Percentiles rank a stretch among this genome's conserved stretches.
These are phyloP conservation scores for Berberis thunbergii DNA, from an alignment of 164 flowering plant genomes.

Conservation along the genomic window DNA sequence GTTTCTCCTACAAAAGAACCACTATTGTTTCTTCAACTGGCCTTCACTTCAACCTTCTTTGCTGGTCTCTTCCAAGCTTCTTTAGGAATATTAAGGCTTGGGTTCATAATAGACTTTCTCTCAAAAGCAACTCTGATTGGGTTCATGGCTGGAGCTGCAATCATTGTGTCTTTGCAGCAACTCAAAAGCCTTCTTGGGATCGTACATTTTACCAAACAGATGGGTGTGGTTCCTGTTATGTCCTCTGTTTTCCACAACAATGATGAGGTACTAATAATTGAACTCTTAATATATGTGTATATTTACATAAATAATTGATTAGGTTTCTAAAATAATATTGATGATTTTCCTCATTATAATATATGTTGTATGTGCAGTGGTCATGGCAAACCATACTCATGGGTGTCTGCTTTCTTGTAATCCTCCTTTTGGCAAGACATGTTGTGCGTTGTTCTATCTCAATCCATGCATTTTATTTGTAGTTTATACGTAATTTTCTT, in stretches of 20 bases:
- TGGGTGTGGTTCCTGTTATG: conserved; percentile 76
- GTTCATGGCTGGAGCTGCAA: conserved; percentile 98
- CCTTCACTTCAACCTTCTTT: conserved; percentile 79
- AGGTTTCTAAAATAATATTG: too few species aligned
- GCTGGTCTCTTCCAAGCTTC: conserved; percentile 92
- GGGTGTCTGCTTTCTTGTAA: conserved; percentile 66
- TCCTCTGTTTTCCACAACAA: conserved; percentile 62
- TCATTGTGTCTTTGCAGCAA: conserved; percentile 90
- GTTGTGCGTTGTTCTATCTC: conserved; percentile 34
- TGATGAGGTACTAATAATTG: conserved; percentile 39
- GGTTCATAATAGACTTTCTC: conserved; percentile 84
- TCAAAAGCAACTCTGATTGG: conserved; percentile 87
- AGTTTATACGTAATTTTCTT: too few species aligned
- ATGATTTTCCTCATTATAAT: neutral
- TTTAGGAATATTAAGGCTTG: conserved; percentile 77
- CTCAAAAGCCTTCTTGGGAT: conserved; percentile 86
- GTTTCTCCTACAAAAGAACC: conserved; percentile 63
- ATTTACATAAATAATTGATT: neutral
- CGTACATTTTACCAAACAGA: conserved; percentile 68
- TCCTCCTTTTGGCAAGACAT: conserved; percentile 53
- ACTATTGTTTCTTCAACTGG: conserved; percentile 66
- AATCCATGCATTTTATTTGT: neutral
- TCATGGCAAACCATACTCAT: conserved; percentile 88
- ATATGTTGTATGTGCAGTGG: conserved; percentile 55
- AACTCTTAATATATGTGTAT: neutral